Evolutionary conservation across 495 filamentous ascomycete species (phyloP), one percentile per base, ranked within the genome.

Genomic region (Daldinia caldariorum): DNA sequence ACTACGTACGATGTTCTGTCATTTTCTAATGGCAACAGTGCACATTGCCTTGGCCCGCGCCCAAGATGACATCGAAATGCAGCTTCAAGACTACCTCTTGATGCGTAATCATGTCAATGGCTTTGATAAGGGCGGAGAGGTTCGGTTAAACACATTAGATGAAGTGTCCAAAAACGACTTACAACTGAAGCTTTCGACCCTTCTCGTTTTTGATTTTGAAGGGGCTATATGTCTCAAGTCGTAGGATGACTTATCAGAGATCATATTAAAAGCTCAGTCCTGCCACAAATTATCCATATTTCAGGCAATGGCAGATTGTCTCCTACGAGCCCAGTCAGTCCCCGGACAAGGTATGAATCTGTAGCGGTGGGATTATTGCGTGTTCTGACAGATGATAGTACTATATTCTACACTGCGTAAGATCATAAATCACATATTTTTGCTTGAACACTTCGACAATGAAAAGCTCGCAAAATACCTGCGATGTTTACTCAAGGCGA

Each of bases 131-230:
- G 64, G 69, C 35, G 69, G 83, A 4, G 72, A 82, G 20, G 70
- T 75, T 49, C 79, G 81, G 66, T 51, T 79, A 16, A 70, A 75
- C 16, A 61, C 66, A 13, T 64, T 87, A 4, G 82, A 84, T 35
- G 83, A 86, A 55, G 78, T 70, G 10, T 78, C 74, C 2, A 77
- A 77, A 41, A 70, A 74, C 10, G 89, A 91, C 72, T 82, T 92
- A 60, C 72, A 82, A 20, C 76, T 80, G 8, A 93, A 91, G 70
- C 83, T 92, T 59, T 82, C 85, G 37, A 83, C 84, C 20, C 79
- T 94, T 10, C 76, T 93, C 5, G 84, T 87, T 1, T 90, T 92
- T 71, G 89, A 93, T 66, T 90, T 95, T 68, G 93, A 95, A 80
- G 90, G 87, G n/a, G 85, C 88, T 10, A 79, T 88, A 22, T 80